Evolutionary conservation across 2,329 filamentous ascomycete genomes (phyloP), one percentile per base, ranked within the genome.

Genomic region (Rhinocladiella mackenziei): DNA sequence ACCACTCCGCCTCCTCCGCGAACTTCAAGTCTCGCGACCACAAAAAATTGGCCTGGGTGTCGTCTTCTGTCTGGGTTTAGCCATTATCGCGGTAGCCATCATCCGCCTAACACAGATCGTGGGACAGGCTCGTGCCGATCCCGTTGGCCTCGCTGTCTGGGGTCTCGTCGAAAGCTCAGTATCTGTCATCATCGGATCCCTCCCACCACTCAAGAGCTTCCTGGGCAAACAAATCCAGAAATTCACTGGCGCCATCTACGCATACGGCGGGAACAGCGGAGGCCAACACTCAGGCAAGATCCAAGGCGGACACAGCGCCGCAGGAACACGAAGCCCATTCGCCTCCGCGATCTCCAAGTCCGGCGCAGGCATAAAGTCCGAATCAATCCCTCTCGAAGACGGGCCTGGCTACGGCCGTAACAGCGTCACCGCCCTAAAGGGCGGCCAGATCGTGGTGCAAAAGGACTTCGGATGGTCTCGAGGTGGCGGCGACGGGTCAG

Each of bases 181-280:
- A 17, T 30, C 43, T 4, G 47, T 50, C 25, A 50, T 50, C 14
- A 22, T 50, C 25, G 47, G 47, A 3, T 50, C 43, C 14, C 36
- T 39, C 7, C 36, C 36, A 15, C 36, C 36, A 4, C 23, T 39
- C 20, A 39, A 39, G 17, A 39, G 36, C 22, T 28, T 39, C 19
- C 36, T 39, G 14, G 36, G 36, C 14, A 39, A 39, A 39, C 36
- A 40, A 22, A 40, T 40, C 14, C 19, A 29, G 3, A 18, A 22
- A 20, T 32, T 40, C 37, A 40, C 37, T n/a, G 26, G 14, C 9
- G 37, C 37, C 25, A 40, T 40, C 9, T 40, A 28, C 15, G 32
- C 8, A 10, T 35, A 35, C n/a, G 37, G 37, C 13, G 15, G 28
- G 2, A 11, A 32, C 9, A 31, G 17, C 14, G 28, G 37, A 3